A percentile compares a stretch with the other conserved stretches of the same genome.
These are phyloP conservation scores for Microsporum audouinii DNA, from an alignment of 2,329 filamentous ascomycete species.

Conservation along the genomic window DNA sequence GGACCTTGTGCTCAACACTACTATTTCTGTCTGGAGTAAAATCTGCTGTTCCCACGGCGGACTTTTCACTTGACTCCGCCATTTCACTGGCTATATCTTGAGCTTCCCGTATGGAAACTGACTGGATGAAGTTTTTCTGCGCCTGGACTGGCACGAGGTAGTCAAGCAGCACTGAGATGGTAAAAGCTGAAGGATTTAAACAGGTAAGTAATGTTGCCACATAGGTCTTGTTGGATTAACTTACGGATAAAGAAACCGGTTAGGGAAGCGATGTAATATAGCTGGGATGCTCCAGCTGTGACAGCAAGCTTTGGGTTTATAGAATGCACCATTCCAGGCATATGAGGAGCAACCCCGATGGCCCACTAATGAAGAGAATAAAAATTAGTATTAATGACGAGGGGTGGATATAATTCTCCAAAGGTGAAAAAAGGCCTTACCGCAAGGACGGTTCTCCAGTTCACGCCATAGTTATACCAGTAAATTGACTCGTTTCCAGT, in stretches of 20 bases:
- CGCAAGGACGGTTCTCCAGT: slow-evolving; percentile 32
- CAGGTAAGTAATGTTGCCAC: background rate
- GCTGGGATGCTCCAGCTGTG: slow-evolving; percentile 23
- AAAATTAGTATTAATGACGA: background rate
- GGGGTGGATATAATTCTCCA: background rate
- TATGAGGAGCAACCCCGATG: slow-evolving; percentile 8
- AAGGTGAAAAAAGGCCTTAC: background rate
- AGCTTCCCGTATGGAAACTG: background rate
- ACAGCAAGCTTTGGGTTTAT: slow-evolving; percentile 14
- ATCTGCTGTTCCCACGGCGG: background rate
- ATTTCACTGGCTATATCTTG: background rate
- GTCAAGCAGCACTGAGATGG: background rate
- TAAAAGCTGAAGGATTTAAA: background rate
- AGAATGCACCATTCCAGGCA: slow-evolving; percentile 29
- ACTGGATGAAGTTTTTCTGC: background rate
- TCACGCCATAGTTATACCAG: slow-evolving; percentile 34
- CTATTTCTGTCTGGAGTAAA: background rate
- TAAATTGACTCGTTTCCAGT: slow-evolving; percentile 35
- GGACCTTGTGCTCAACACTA: background rate
- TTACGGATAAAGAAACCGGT: slow-evolving; percentile 31
- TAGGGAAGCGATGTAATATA: slow-evolving; percentile 35
- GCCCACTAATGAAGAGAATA: slow-evolving; percentile 20
- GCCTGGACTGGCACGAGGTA: background rate
- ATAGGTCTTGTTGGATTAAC: background rate
- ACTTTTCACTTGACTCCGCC: background rate